A percentile compares a stretch with the other conserved stretches of the same genome.
Conservation (phyloP, 768 basidiomycete genomes). For the Tulasnella sp. region DNA sequence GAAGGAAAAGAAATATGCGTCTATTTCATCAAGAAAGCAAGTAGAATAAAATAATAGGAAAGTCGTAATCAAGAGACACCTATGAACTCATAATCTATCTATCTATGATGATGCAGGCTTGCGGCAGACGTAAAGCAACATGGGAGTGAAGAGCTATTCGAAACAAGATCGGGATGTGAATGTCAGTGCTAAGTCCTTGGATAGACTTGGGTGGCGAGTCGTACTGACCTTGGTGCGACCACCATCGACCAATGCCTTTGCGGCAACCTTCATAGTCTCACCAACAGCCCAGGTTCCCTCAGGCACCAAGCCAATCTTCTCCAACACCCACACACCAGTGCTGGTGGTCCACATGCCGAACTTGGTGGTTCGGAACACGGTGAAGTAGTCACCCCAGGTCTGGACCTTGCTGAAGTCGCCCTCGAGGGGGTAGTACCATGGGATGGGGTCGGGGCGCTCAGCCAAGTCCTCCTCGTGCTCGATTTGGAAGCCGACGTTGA, state of each 20-base stretch:
- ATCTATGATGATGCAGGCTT: slow-evolving; percentile 38
- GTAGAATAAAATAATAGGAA: slow-evolving; percentile 13
- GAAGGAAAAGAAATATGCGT: neutral
- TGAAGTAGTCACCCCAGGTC: slow-evolving; percentile 88
- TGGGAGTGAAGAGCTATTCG: slow-evolving; percentile 83
- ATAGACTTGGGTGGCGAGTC: neutral
- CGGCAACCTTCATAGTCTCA: slow-evolving; percentile 85
- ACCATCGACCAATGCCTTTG: slow-evolving; percentile 74
- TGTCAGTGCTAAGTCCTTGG: neutral
- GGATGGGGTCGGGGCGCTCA: slow-evolving; percentile 70
- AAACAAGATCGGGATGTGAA: slow-evolving; percentile 13
- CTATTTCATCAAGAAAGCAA: slow-evolving; percentile 18
- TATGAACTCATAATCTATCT: neutral
- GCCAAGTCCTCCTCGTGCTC: slow-evolving; percentile 95
- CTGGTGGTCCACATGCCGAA: slow-evolving; percentile 85
- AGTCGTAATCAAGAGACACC: neutral
- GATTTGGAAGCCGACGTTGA: slow-evolving; percentile 82
- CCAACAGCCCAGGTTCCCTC: slow-evolving; percentile 92
- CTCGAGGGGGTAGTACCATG: slow-evolving; percentile 98
- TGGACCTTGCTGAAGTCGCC: slow-evolving; percentile 92
- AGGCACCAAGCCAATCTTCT: slow-evolving; percentile 77
- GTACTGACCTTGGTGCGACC: slow-evolving; percentile 78
- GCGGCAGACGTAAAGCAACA: slow-evolving; percentile 66
- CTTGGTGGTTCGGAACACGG: slow-evolving; percentile 88
- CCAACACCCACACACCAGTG: slow-evolving; percentile 73